A percentile compares a stretch with the other conserved stretches of the same genome.
Evolutionary conservation across 2,329 filamentous ascomycete genomes (phyloP).

Genomic region (Aschersonia sp.): DNA sequence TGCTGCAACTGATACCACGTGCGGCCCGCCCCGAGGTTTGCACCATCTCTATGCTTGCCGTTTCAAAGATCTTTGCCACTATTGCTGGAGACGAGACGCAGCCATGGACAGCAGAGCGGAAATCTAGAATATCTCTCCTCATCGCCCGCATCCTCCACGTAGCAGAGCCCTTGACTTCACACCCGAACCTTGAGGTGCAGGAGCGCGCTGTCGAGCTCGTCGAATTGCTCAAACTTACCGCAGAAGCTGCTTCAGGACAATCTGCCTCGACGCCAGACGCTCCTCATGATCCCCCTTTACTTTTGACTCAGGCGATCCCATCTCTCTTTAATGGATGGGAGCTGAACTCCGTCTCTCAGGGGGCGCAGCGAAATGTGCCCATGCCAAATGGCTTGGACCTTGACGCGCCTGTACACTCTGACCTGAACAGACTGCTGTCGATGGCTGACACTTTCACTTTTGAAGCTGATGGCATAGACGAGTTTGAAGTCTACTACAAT

Average conservation of each 20-base stretch:
- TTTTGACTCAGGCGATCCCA: conserved; percentile 83
- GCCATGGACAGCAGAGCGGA: conserved; percentile 59
- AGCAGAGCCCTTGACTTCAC: conserved; percentile 61
- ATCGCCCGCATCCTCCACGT: conserved; percentile 72
- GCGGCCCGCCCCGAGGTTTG: conserved; percentile 49
- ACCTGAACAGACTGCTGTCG: conserved; percentile 54
- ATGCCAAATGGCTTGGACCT: conserved; percentile 62
- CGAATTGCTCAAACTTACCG: conserved; percentile 74
- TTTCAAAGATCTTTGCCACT: conserved; percentile 69
- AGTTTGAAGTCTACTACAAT: conserved; percentile 55
- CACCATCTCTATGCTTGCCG: conserved; percentile 68
- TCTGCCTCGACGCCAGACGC: conserved; percentile 36
- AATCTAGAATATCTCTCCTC: conserved; percentile 60
- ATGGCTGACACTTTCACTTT: conserved; percentile 34
- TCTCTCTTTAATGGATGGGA: conserved; percentile 76
- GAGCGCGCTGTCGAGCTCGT: conserved; percentile 87
- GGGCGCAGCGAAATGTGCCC: conserved; percentile 77
- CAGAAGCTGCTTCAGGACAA: conserved; percentile 63
- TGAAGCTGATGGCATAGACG: conserved; percentile 41
- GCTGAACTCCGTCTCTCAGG: conserved; percentile 74
- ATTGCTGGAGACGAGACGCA: conserved; percentile 51
- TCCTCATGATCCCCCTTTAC: conserved; percentile 57
- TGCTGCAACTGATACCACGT: conserved; percentile 53
- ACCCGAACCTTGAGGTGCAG: conserved; percentile 86
- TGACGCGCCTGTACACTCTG: conserved; percentile 66